Evolutionary conservation across 2,329 filamentous ascomycete species (phyloP).

Genomic region (Uncinocarpus reesii): DNA sequence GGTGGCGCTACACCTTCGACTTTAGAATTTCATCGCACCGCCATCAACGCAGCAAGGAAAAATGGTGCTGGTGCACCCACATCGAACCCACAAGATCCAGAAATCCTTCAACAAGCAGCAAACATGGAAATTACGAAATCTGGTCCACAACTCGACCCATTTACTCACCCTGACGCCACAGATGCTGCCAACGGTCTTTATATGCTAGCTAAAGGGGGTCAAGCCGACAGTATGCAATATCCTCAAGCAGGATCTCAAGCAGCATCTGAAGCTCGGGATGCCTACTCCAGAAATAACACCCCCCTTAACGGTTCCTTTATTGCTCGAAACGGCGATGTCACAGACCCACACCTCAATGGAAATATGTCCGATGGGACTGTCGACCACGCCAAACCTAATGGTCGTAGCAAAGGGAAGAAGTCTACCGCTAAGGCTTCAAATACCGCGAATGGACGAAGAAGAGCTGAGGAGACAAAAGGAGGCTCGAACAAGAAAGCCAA

Average conservation of each 20-base stretch:
- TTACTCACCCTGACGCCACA: constrained; percentile 78
- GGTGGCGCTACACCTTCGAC: constrained; percentile 82
- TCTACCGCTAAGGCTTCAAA: constrained; percentile 38
- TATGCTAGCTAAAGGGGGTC: constrained; percentile 62
- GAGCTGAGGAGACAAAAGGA: constrained; percentile 64
- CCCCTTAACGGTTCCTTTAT: constrained; percentile 34
- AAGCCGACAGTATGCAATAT: constrained; percentile 49
- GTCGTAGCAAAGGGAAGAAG: constrained; percentile 61
- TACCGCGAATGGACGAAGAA: constrained; percentile 59
- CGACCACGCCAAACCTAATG: constrained; percentile 52
- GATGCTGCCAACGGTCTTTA: constrained; percentile 92
- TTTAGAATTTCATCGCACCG: constrained; percentile 88
- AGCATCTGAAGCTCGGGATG: constrained; percentile 1
- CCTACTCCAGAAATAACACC: constrained; percentile 27
- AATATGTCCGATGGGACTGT: constrained; percentile 65
- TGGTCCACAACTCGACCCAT: constrained; percentile 52
- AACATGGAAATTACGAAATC: constrained; percentile 40
- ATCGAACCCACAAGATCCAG: constrained; percentile 34
- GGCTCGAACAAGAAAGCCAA: constrained; percentile 65
- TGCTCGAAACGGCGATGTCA: constrained; percentile 46
- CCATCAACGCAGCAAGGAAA: constrained; percentile 64
- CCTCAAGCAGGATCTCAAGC: constrained; percentile 26
- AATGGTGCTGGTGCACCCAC: constrained; percentile 36
- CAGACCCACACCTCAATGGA: constrained; percentile 42
- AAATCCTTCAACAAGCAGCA: constrained; percentile 27